Evolutionary conservation across 257 asterid genomes (phyloP), one percentile per base, ranked within the genome.

Genomic region (Petunia secreta): DNA sequence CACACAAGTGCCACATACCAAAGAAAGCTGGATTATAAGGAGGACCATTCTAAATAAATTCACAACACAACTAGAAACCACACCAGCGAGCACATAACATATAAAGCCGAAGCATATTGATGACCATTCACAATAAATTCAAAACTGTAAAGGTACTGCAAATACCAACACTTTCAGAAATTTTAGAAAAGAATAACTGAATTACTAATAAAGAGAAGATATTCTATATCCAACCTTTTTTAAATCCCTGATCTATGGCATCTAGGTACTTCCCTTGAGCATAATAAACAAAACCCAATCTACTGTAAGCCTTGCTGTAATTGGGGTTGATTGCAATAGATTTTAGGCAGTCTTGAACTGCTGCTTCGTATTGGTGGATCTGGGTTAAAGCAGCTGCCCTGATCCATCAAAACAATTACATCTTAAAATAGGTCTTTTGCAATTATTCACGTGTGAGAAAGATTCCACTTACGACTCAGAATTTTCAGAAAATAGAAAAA

Each of bases 351-450:
- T 94, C 97, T 41, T 63, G 82, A 75, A 90, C 85, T 79, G 98
- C 97, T 83, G 85, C 90, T 67, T 82, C 83, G 84, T 89, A 92
- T 38, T 75, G 80, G 59, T 77, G 80, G 55, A 90, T 82, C 89
- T 92, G 97, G 79, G 98, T 92, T 84, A 83, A 90, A 82, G 97
- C 98, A 86, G 97, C 98, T 76, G 98, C 98, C 92, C 98, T 94
- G 86, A 83, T 64, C 82, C 55, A 75, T 84, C 54, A 77, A 37
- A 50, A 36, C 10, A 62, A 34, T 11, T n/a, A 38, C 38, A 63
- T 53, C 64, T 11, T 34, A 71, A 71, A 10, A 34, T 71, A 71
- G 44, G 60, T n/a, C 4, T 46, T 25, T 25, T 3, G 4, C n/a
- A 71, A 39, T 13, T 71, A 71, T 34, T 71, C 16, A 48, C 60